Conservation (phyloP, 2,329 filamentous ascomycete genomes). For the Dothistroma septosporum region DNA sequence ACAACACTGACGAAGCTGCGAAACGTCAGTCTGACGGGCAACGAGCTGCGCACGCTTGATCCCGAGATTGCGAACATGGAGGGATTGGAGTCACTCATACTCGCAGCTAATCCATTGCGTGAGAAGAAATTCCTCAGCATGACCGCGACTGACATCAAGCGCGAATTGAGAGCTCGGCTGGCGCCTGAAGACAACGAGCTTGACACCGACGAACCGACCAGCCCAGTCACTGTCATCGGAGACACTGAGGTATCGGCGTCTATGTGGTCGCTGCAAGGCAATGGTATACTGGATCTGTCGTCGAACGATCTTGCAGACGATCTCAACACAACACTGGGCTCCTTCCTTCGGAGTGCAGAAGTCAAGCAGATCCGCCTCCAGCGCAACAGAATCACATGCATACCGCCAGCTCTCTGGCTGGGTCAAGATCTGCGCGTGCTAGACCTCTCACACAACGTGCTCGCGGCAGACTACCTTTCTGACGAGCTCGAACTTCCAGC, state of each 20-base stretch:
- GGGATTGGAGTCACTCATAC: slow-evolving; percentile 65
- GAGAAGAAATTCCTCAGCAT: slow-evolving; percentile 83
- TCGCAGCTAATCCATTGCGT: slow-evolving; percentile 84
- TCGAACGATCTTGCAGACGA: slow-evolving; percentile 38
- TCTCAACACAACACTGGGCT: slow-evolving; percentile 39
- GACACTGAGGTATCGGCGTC: slow-evolving; percentile 8
- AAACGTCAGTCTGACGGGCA: slow-evolving; percentile 78
- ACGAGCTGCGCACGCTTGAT: slow-evolving; percentile 73
- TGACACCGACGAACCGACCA: slow-evolving; percentile 18
- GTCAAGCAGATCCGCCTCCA: slow-evolving; percentile 63
- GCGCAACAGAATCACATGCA: slow-evolving; percentile 66
- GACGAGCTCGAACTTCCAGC: slow-evolving; percentile 58
- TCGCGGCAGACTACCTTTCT: slow-evolving; percentile 61
- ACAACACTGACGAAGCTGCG: slow-evolving; percentile 62
- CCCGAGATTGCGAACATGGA: slow-evolving; percentile 77
- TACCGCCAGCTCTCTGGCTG: slow-evolving; percentile 68
- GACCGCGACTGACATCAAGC: slow-evolving; percentile 75
- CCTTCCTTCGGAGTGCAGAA: slow-evolving; percentile 45
- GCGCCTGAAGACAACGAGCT: slow-evolving; percentile 52
- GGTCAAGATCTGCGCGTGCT: slow-evolving; percentile 59
- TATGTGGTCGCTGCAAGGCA: slow-evolving; percentile 30
- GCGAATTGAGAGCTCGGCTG: slow-evolving; percentile 63
- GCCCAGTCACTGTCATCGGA: slow-evolving; percentile 26
- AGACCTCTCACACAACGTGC: slow-evolving; percentile 41
- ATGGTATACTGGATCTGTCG: slow-evolving; percentile 41